Percentiles rank a stretch among this genome's conserved stretches.
These are phyloP conservation scores for Psidium friedrichsthalianum DNA, from an alignment of 345 rosid genomes.

Conservation along the genomic window DNA sequence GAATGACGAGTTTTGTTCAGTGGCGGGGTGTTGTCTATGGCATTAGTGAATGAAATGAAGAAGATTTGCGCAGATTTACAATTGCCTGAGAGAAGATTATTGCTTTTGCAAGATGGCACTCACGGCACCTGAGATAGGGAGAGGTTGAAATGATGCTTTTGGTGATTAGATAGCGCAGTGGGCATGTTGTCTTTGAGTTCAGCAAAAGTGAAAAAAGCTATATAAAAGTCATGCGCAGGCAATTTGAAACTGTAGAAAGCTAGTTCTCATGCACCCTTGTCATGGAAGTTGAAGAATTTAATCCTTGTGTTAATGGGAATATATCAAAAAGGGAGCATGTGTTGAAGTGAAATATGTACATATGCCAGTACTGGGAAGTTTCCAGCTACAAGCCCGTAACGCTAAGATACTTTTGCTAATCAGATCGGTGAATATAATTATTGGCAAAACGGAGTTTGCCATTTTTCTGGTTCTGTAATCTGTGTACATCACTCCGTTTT, in stretches of 20 bases:
- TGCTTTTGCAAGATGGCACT: neutral
- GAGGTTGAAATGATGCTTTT: neutral
- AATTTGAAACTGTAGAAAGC: neutral
- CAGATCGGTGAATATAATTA: neutral
- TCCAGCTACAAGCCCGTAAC: fast-evolving
- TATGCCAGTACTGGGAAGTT: neutral
- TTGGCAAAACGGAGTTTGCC: neutral
- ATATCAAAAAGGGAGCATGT: neutral
- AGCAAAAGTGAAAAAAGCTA: neutral
- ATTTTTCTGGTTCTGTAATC: neutral
- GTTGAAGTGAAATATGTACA: neutral
- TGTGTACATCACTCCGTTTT: neutral
- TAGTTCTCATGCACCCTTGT: neutral
- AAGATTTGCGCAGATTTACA: neutral
- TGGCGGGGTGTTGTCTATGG: neutral
- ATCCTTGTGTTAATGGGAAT: neutral
- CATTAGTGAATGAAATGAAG: neutral
- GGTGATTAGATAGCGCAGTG: neutral
- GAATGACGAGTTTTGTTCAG: neutral
- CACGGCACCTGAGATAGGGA: neutral
- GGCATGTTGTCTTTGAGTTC: neutral
- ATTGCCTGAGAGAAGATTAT: neutral
- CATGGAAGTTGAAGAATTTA: neutral
- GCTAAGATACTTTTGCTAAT: neutral
- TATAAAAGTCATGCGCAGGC: neutral